Evolutionary conservation across 2,329 filamentous ascomycete species (phyloP), one percentile per base, ranked within the genome.

Genomic region (Lizonia empirigonia): DNA sequence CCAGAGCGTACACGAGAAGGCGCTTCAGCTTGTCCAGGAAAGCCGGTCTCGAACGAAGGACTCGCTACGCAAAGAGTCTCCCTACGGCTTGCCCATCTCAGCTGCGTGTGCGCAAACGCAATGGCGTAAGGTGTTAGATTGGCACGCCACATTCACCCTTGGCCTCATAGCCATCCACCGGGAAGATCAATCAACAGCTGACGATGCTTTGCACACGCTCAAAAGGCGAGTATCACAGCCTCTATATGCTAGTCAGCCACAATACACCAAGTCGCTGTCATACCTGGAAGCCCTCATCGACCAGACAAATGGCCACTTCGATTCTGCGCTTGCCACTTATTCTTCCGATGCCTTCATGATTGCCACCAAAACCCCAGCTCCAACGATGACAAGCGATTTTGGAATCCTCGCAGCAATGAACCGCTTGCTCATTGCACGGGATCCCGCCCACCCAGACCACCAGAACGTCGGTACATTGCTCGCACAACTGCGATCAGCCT

Each of bases 221-320:
- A 60, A 47, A 20, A 55, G 64, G 15, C 56, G 54, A 2, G 47
- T 60, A 75, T 63, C 54, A 77, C 76, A 67, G 76, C 66, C 56
- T 78, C 77, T 72, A 52, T 52, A 77, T 26, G 63, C 65, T 8
- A 65, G 74, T 18, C 64, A 74, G 2, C 70, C 73, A 12, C 64
- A 70, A 2, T 78, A 85, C 27, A 70, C 72, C 19, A 76, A 84
- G 26, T 78, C 89, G 35, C 78, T 83, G 6, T 76, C 83, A 34
- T 97, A 97, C 71, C 83, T 96, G 15, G 78, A 81, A 1, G 92
- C 88, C 0, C 82, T 89, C 7, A 88, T 91, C 60, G 78, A 85
- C 44, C 93, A 97, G 75, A 89, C 87, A 15, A 86, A 81, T 5
- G 91, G 91, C 13, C 81, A 91, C 56, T 78, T 94, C 1, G 76